Base-by-base conservation (phyloP, 2,329 filamentous ascomycete species). In the Beauveria medogensis region DNA sequence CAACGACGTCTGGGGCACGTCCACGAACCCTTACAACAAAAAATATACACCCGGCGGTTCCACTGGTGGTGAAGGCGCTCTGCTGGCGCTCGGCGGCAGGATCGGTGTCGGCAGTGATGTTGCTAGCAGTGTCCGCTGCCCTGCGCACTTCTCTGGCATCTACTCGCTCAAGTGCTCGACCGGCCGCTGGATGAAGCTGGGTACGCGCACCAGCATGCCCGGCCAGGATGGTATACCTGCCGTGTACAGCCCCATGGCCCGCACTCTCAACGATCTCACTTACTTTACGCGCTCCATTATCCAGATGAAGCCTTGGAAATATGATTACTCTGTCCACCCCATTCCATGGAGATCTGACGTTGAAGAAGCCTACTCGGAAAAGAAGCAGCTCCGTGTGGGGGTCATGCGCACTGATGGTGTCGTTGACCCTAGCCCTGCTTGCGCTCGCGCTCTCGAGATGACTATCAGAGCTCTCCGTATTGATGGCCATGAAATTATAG, bases 81-180 rank as follows among this genome's bases (percentile, higher is more conserved):
- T 97, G 3, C 78, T 97, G 4, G 92, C 92, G 1, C 82, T 91
- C 53, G 89, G 89, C 43, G 91, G 91, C 51, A 82, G 92, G 44
- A 95, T 97, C 63, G 92, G 92, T 46, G 88, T 97, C 65, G 93
- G 92, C 10, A 92, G 89, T 53, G 92, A 96, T 72, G 92, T 97
- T 18, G 92, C 92, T 16, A 92, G 93, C 34, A 94, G 90, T 18
- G 92, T 97, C 5, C 83, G 92, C 57, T 87, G 84, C 2, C 93
- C 92, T 0, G 93, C 92, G 5, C 91, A 96, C 67, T 97, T 92
- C 77, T 89, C 89, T 2, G 92, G 92, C 9, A 91, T 93, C 71
- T 97, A 96, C 73, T 88, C 89, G 20, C 76, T 97, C 26, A 85
- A 90, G 41, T 96, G 92, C 75, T 92, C 90, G 3, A 95, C 90